These are phyloP conservation scores for Castanea sativa DNA, from an alignment of 306 rosid genomes.

Conservation along the genomic window DNA sequence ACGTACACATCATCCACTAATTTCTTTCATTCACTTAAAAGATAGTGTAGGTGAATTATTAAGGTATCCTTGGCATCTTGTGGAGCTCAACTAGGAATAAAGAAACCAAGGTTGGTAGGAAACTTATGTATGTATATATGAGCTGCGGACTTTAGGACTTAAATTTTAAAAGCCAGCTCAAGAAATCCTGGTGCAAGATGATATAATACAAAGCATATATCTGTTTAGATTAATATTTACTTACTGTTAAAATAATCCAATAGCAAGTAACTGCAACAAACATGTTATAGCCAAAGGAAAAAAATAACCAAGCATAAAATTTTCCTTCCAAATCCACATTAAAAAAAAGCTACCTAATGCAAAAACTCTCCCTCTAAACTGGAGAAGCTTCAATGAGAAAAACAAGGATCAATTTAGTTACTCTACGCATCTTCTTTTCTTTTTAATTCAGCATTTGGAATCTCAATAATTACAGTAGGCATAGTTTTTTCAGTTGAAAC, in stretches of 20 bases:
- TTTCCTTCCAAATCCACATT: slow-evolving; percentile 16
- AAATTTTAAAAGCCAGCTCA: neutral
- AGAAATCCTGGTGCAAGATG: neutral
- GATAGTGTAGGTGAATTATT: too few species aligned
- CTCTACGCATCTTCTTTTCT: slow-evolving; percentile 33
- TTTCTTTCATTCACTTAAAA: too few species aligned
- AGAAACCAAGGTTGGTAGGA: too few species aligned
- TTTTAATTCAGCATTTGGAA: slow-evolving; percentile 39
- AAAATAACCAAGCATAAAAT: neutral
- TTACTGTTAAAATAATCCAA: slow-evolving; percentile 5
- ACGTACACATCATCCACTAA: too few species aligned
- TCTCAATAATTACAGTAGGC: slow-evolving; percentile 49
- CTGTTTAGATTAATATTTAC: slow-evolving; percentile 19
- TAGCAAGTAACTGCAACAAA: slow-evolving; percentile 11
- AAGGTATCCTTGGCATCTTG: too few species aligned
- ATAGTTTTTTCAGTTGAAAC: slow-evolving; percentile 41
- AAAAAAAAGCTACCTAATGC: slow-evolving; percentile 17
- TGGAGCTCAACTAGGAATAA: too few species aligned
- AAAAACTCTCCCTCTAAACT: neutral
- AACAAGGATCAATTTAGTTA: slow-evolving; percentile 17
- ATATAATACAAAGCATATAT: neutral
- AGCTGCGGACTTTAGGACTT: too few species aligned
- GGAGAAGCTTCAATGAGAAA: slow-evolving; percentile 15
- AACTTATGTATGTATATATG: too few species aligned
- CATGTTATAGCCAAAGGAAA: slow-evolving; percentile 26